phyloP scores from a whole-genome alignment of 2,329 filamentous ascomycete genomes.

The Simplicillium aogashimaense region DNA sequence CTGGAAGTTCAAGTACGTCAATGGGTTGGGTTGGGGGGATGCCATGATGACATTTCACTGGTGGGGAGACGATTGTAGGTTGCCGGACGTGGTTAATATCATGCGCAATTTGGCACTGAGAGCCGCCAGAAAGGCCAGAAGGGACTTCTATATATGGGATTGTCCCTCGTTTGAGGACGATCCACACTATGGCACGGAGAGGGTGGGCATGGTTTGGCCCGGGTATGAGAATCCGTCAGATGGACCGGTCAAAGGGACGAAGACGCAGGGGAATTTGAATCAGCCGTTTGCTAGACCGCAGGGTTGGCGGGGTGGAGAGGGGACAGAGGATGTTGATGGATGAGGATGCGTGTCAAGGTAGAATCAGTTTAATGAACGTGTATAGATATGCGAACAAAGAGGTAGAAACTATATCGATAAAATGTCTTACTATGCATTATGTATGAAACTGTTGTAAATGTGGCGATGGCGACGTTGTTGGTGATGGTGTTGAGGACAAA shows the following conservation, averaged over 20 bases:
- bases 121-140: neutral
- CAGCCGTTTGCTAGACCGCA: neutral
- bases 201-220: neutral
- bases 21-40: conserved; percentile 6
- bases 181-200: neutral
- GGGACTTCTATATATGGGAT: conserved; percentile 5
- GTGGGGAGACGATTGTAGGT: neutral
- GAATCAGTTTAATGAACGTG: too few relatives aligned
- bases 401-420: too few relatives aligned
- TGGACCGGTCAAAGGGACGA: neutral
- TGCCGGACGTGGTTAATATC: neutral
- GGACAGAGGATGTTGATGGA: too few relatives aligned
- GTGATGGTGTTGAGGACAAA: too few relatives aligned
- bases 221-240: neutral
- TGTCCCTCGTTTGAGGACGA: neutral
- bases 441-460: too few relatives aligned
- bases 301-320: neutral
- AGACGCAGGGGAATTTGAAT: neutral
- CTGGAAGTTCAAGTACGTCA: conserved; percentile 9
- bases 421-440: too few relatives aligned
- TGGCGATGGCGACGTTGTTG: too few relatives aligned
- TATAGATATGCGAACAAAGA: too few relatives aligned
- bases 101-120: neutral
- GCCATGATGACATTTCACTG: neutral
- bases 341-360: too few relatives aligned